These are phyloP conservation scores for Candida xyloterini DNA, from an alignment of 805 yeast genomes.

Conservation along the genomic window DNA sequence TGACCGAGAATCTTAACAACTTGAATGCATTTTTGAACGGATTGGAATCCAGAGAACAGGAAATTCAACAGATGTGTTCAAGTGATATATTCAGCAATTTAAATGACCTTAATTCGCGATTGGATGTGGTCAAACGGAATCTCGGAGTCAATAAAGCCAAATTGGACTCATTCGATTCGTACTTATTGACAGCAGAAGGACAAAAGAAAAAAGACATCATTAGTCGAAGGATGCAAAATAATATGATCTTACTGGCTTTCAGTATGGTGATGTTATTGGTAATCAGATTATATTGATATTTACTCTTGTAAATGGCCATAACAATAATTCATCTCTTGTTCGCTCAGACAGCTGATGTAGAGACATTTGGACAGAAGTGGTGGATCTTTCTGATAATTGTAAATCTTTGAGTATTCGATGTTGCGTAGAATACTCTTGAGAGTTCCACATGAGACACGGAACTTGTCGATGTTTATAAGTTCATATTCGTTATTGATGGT, in stretches of 20 bases:
- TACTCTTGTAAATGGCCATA: conserved; percentile 21
- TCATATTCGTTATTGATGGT: conserved; percentile 36
- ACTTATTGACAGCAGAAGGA: conserved; percentile 18
- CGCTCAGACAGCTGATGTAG: conserved; percentile 70
- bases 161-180: conserved; percentile 21
- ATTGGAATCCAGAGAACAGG: conserved; percentile 31
- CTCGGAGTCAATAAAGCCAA: conserved; percentile 22
- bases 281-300: conserved; percentile 6
- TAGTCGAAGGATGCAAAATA: conserved; percentile 12
- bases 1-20: conserved; percentile 25
- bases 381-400: conserved; percentile 50
- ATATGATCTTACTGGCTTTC: conserved; percentile 8
- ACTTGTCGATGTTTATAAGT: conserved; percentile 73
- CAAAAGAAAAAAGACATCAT: conserved; percentile 18
- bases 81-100: conserved; percentile 27
- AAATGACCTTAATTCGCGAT: conserved; percentile 27
- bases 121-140: conserved; percentile 24
- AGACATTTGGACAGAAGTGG: conserved; percentile 80
- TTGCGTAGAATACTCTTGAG: conserved; percentile 74
- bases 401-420: conserved; percentile 81
- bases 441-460: conserved; percentile 69
- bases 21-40: conserved; percentile 30
- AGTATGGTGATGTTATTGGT: conserved; percentile 11
- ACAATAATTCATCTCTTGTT: conserved; percentile 62
- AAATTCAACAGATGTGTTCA: conserved; percentile 19